Base-by-base conservation (phyloP, 306 rosid species). In the Vigna reflexopilosa region DNA sequence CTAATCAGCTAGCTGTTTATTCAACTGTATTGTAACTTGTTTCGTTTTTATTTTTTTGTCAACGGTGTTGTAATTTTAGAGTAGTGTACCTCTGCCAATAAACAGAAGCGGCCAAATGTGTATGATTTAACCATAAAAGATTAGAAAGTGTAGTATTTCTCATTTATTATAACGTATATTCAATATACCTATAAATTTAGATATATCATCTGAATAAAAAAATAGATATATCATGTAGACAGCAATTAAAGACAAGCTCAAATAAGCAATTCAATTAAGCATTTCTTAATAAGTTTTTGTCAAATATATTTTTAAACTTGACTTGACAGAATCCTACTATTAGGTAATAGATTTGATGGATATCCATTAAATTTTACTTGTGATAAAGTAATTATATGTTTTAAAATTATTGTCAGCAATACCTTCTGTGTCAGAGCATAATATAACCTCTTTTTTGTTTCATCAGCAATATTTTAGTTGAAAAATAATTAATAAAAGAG, bases 1-100 rank as follows among this genome's bases (percentile, higher is more conserved):
- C 77, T 75, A 56, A 76, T 65, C 67, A 34, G 40, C 74, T 59
- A 69, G 56, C 58, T 77, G 50, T 80, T 65, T 59, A 74, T 80
- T 50, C 15, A 6, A 55, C 59, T 38, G 59, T 28, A 57, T 30
- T 78, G 69, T 78, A 72, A 80, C 73, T 73, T 49, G 30, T 76
- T 63, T 66, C 76, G 28, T 4, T 16, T 26, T 26, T 26, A 36
- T 34, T 34, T 36, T 58, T 9, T 9, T 54, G 47, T 76, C 72
- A 16, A 67, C 2, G 2, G 22, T 24, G 75, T 81, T 77, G 32
- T 77, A 81, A 52, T n/a, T 50, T 61, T 40, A 56, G 55, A 24
- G 34, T 72, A 63, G 48, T 78, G 72, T 22, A 24, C 26, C 72
- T 75, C 71, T 32, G 38, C 66, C 74, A 52, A 67, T 77, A 56